phyloP scores from a whole-genome alignment of 768 basidiomycete genomes.

The Auriscalpium vulgare region DNA sequence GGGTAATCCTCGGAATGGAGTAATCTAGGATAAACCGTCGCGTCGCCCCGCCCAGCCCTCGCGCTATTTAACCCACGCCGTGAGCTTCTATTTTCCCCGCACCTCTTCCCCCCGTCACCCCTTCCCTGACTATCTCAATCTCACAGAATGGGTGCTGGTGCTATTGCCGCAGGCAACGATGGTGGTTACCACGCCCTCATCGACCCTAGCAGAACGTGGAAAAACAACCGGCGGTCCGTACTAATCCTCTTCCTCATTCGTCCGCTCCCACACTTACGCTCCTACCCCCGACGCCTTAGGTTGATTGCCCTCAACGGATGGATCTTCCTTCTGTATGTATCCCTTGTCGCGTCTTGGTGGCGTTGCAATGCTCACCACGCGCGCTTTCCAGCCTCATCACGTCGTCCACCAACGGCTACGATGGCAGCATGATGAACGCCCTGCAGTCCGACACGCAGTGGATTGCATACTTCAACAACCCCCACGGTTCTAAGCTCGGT shows the following conservation, averaged over 20 bases:
- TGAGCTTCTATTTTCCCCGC: not conserved
- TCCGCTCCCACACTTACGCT: not conserved
- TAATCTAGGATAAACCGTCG: no score
- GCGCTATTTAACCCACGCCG: not conserved
- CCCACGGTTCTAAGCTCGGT: constrained; percentile 21
- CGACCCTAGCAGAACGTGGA: constrained; percentile 67
- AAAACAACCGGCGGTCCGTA: constrained; percentile 63
- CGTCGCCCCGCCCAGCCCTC: not conserved
- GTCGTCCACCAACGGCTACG: constrained; percentile 30
- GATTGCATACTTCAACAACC: not conserved
- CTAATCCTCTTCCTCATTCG: no score
- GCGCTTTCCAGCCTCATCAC: constrained; percentile 25
- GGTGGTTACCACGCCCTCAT: constrained; percentile 45
- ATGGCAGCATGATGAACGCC: constrained; percentile 32
- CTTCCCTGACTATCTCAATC: not conserved
- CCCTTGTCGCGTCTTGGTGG: not conserved
- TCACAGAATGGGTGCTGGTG: constrained; percentile 48
- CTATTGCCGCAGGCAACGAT: constrained; percentile 25
- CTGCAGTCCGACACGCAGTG: not conserved
- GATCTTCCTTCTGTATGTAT: constrained; percentile 21
- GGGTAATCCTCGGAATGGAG: no score
- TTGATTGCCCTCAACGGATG: constrained; percentile 39
- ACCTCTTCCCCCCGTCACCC: not conserved
- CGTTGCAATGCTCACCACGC: not conserved
- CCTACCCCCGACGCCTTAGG: constrained; percentile 23